phyloP scores from a whole-genome alignment of 2,329 filamentous ascomycete species.

The Alternaria ventricosa region DNA sequence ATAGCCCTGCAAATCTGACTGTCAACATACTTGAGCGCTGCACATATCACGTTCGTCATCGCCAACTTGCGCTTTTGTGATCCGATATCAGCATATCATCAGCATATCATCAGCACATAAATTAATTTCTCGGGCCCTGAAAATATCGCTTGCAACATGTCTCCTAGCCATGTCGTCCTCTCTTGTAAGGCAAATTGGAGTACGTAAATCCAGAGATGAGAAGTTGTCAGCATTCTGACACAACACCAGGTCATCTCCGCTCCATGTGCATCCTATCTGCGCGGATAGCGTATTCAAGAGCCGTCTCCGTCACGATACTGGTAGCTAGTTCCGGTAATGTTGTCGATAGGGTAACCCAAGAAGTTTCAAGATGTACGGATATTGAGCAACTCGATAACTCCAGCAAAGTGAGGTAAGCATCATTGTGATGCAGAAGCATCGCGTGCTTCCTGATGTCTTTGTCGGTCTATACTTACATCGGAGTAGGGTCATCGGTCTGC shows the following conservation, averaged over 20 bases:
- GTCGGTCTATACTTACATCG: background rate
- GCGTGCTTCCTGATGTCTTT: background rate
- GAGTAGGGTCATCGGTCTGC: background rate
- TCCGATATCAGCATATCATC: too few species aligned
- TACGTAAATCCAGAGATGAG: background rate
- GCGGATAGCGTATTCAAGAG: background rate
- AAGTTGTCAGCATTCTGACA: background rate
- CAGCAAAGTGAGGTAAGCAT: background rate
- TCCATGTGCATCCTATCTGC: background rate
- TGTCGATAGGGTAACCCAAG: background rate
- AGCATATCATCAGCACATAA: background rate
- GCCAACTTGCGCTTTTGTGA: too few species aligned
- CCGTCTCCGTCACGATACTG: background rate
- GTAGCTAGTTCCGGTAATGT: background rate
- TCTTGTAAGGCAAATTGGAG: background rate
- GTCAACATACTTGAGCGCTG: too few species aligned
- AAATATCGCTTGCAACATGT: too few species aligned
- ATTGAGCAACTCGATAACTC: background rate
- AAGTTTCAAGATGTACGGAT: background rate
- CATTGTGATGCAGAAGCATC: background rate
- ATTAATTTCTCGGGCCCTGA: background rate
- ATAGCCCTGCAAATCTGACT: background rate
- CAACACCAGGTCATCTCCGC: background rate
- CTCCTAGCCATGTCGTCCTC: background rate
- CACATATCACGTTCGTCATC: too few species aligned